Conservation (phyloP, 805 yeast species). For the Maudiozyma serrabonitensis region DNA sequence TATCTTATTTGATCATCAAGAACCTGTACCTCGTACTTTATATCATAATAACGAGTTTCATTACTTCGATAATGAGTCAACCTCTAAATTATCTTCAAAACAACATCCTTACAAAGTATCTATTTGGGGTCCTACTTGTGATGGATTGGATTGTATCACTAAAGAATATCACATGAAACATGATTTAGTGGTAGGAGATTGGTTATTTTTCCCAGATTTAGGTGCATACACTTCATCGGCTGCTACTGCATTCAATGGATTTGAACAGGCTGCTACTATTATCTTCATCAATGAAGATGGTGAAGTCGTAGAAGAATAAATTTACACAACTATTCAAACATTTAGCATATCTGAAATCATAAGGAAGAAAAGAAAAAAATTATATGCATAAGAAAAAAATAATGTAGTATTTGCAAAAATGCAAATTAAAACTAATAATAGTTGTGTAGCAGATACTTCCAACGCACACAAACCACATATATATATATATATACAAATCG, state of each 20-base stretch:
- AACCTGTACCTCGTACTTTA: constrained; percentile 60
- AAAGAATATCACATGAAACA: constrained; percentile 42
- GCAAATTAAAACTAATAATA: no score
- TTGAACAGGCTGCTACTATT: constrained; percentile 50
- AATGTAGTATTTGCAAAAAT: no score
- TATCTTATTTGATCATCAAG: constrained; percentile 84
- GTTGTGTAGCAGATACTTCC: no score
- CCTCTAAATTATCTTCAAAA: constrained; percentile 6
- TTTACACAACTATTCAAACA: neutral
- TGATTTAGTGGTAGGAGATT: constrained; percentile 74
- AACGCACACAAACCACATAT: no score
- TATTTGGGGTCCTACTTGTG: constrained; percentile 98
- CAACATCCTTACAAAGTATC: constrained; percentile 39
- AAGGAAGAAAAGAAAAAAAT: neutral
- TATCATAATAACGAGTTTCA: constrained; percentile 41
- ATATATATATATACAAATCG: no score
- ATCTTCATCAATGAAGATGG: constrained; percentile 47
- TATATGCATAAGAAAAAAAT: no score
- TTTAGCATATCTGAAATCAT: neutral
- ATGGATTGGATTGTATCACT: constrained; percentile 81
- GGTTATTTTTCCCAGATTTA: constrained; percentile 73
- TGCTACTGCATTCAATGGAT: constrained; percentile 89
- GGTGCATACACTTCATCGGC: constrained; percentile 95
- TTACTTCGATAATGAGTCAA: constrained; percentile 29
- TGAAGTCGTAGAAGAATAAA: neutral